phyloP scores from a whole-genome alignment of 148 eudicot species.

The Fallopia convolvulus region DNA sequence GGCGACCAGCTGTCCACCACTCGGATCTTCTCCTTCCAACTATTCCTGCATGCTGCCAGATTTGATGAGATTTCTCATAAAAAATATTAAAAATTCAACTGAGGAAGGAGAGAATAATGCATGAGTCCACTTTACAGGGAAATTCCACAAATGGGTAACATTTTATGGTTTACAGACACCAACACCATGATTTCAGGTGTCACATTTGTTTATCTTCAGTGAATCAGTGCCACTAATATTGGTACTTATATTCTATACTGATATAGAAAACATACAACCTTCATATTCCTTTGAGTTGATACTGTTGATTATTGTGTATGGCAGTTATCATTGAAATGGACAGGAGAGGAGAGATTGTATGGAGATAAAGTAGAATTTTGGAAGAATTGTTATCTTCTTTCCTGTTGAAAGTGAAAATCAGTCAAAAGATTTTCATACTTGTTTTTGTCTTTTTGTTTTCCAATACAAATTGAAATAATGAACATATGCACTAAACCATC shows the following conservation, averaged over 20 bases:
- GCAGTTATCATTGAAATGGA: slow-evolving; percentile 2
- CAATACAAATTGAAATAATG: not conserved
- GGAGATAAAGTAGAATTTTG: not conserved
- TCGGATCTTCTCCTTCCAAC: no score
- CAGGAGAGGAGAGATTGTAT: not conserved
- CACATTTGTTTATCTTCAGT: not conserved
- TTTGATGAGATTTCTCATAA: no score
- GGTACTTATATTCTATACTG: not conserved
- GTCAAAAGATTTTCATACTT: not conserved
- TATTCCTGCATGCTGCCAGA: no score
- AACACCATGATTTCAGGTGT: not conserved
- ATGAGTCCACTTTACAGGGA: not conserved
- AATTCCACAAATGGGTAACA: not conserved
- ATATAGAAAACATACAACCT: not conserved
- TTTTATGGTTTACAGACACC: not conserved
- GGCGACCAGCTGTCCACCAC: no score
- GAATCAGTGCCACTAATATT: slow-evolving; percentile 5
- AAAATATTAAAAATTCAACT: not conserved
- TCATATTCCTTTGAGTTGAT: slow-evolving; percentile 6
- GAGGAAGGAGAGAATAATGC: slow-evolving; percentile 11
- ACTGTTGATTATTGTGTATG: slow-evolving; percentile 1
- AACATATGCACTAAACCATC: not conserved
- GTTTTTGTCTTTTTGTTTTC: not conserved
- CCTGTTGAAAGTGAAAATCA: not conserved
- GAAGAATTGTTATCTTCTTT: not conserved